phyloP scores from a whole-genome alignment of 148 eudicot species.

The Chenopodium berlandieri region DNA sequence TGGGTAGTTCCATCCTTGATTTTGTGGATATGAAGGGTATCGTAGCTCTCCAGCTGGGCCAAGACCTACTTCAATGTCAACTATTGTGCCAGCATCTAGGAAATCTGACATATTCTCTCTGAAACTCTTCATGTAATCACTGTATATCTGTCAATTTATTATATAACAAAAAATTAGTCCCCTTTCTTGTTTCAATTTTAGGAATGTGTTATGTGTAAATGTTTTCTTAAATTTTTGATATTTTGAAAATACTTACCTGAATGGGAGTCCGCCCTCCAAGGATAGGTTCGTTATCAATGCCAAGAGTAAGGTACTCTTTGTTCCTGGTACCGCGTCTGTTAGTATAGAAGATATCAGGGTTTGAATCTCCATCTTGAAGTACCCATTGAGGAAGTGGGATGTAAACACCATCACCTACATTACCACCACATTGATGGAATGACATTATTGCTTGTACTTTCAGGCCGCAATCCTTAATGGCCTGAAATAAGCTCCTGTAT shows the following conservation, averaged over 20 bases:
- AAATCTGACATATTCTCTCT: conserved; percentile 68
- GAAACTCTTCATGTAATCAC: conserved; percentile 82
- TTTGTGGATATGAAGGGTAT: conserved; percentile 78
- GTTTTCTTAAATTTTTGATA: background rate
- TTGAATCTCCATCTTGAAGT: conserved; percentile 42
- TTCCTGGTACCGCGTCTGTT: conserved; percentile 51
- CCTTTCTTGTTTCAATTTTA: background rate
- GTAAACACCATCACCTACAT: conserved; percentile 65
- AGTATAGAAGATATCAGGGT: conserved; percentile 76
- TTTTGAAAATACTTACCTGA: conserved; percentile 39
- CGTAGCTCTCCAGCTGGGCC: conserved; percentile 87
- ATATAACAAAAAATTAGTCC: background rate
- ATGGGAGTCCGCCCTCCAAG: conserved; percentile 64
- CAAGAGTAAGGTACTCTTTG: conserved; percentile 61
- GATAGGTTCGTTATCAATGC: conserved; percentile 59
- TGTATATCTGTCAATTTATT: conserved; percentile 46
- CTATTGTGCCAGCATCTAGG: conserved; percentile 48
- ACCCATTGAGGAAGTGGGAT: conserved; percentile 81
- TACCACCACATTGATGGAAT: conserved; percentile 86
- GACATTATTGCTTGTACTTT: conserved; percentile 75
- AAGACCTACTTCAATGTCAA: conserved; percentile 80
- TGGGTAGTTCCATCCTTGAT: conserved; percentile 77
- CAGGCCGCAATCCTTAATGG: conserved; percentile 46
- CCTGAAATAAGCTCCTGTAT: conserved; percentile 57
- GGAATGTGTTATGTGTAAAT: background rate